Evolutionary conservation across 305 asterid species (phyloP), one percentile per base, ranked within the genome.

Genomic region (Lippia alba): DNA sequence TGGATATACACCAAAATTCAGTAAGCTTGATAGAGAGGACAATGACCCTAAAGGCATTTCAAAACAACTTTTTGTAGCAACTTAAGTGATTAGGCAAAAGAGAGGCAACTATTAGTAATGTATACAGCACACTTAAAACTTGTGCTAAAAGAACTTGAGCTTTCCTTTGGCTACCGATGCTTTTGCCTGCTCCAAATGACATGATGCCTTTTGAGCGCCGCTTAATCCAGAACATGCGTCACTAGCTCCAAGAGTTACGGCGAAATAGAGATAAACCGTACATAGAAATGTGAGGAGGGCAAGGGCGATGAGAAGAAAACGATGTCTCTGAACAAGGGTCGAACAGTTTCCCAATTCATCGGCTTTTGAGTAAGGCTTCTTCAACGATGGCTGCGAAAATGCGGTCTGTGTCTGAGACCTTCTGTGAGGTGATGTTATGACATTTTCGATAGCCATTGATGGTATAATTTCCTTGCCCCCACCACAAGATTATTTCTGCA

Each of bases 251-350:
- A 92, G 91, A 60, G 99, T 95, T 75, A 95, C 88, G 0, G 99
- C 99, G 76, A 95, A 95, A 90, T 95, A 95, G 5, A 95, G 94
- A 82, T 95, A 95, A 69, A 95, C 53, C 6, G 94, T 90, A 92
- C 98, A 95, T n/a, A 92, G 85, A 70, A 92, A 87, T 8, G 90
- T 76, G 33, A 95, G 92, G 63, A 95, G 91, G 54, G 72, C 94
- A 34, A 95, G 92, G 4, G 97, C 96, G 0, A 87, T 87, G 4
- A 95, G 88, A 51, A 95, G 99, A 74, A 90, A 92, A 9, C 83
- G 92, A 68, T 95, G 98, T 79, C 99, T 83, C 79, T 83, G 90
- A 69, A 92, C 46, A 36, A 95, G 86, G 48, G 91, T 83, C 12
- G 96, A 67, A 34, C 81, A 84, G 79, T 70, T 85, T 53, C 93